A percentile compares a stretch with the other conserved stretches of the same genome.
Evolutionary conservation across 1,284 basidiomycete genomes (phyloP).

Genomic region (Coriolopsis trogii): DNA sequence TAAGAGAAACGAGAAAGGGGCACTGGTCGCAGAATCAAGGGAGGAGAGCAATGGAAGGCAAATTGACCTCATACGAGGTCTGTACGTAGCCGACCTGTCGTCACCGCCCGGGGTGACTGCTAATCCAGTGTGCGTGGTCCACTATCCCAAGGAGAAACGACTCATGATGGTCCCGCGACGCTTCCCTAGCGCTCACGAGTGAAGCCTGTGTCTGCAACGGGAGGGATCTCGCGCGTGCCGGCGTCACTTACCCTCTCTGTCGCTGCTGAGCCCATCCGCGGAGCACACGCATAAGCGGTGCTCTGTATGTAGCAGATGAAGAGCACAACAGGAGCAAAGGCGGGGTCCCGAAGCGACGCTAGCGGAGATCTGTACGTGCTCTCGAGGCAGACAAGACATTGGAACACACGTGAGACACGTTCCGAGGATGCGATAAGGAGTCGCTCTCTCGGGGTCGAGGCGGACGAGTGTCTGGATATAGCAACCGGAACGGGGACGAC

Average conservation of each 20-base stretch:
- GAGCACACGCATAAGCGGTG: conserved; percentile 17
- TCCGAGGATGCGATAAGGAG: conserved; percentile 49
- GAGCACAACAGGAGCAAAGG: conserved; percentile 24
- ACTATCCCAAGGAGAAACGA: conserved; percentile 31
- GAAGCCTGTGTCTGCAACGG: conserved; percentile 23
- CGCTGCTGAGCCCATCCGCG: conserved; percentile 10
- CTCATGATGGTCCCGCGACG: conserved; percentile 42
- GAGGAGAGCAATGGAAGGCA: conserved; percentile 39
- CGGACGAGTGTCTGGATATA: conserved; percentile 28
- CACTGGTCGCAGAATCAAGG: conserved; percentile 21
- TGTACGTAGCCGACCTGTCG: conserved; percentile 42
- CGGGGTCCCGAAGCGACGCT: conserved; percentile 50
- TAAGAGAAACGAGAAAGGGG: neutral
- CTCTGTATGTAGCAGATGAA: conserved; percentile 35
- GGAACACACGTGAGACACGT: conserved; percentile 35
- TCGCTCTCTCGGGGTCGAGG: conserved; percentile 37
- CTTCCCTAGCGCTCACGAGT: conserved; percentile 45
- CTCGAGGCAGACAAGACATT: conserved; percentile 17
- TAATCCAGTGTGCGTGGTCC: conserved; percentile 36
- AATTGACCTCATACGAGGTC: conserved; percentile 34
- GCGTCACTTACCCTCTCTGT: conserved; percentile 43
- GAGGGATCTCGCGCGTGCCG: conserved; percentile 47
- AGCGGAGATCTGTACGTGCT: conserved; percentile 45
- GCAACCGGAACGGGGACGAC: conserved; percentile 8
- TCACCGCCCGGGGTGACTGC: conserved; percentile 9